phyloP scores from a whole-genome alignment of 2,329 filamentous ascomycete species.

The Colletotrichum lini region DNA sequence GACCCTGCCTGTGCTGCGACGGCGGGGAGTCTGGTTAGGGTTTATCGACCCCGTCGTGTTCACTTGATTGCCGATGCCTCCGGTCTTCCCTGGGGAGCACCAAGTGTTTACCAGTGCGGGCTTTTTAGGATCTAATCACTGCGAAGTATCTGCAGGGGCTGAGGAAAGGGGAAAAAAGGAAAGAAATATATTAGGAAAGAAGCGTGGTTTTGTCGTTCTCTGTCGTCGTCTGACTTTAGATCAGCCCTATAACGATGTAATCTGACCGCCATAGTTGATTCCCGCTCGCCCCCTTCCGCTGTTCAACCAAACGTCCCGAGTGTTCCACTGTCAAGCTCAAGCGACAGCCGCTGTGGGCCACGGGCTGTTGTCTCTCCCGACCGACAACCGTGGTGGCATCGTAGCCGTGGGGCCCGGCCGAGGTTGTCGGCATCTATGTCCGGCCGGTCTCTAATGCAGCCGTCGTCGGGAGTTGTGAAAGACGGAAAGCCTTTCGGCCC shows the following conservation, averaged over 20 bases:
- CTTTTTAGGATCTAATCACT: neutral
- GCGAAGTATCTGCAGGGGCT: neutral
- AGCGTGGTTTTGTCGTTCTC: too few relatives aligned
- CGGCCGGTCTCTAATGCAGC: neutral
- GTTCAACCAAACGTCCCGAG: neutral
- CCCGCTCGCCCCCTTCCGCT: neutral
- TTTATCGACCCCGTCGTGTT: conserved; percentile 13
- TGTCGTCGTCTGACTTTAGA: neutral
- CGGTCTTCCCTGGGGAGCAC: too few relatives aligned
- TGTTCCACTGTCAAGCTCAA: neutral
- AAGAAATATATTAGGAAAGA: too few relatives aligned
- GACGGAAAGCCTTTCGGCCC: neutral
- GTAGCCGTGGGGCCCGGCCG: conserved; percentile 3
- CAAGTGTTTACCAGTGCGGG: too few relatives aligned
- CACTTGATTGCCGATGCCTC: conserved; percentile 1
- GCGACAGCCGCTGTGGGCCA: conserved; percentile 12
- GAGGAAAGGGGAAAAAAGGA: too few relatives aligned
- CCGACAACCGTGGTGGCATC: conserved; percentile 38
- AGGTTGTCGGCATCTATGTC: conserved; percentile 22
- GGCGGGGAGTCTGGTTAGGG: neutral
- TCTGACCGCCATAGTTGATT: neutral
- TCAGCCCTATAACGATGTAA: neutral
- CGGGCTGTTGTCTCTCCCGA: conserved; percentile 1
- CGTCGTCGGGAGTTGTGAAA: neutral
- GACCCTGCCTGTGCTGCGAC: neutral